Conservation (phyloP, 306 rosid species). For the Cucumis hystrix region DNA sequence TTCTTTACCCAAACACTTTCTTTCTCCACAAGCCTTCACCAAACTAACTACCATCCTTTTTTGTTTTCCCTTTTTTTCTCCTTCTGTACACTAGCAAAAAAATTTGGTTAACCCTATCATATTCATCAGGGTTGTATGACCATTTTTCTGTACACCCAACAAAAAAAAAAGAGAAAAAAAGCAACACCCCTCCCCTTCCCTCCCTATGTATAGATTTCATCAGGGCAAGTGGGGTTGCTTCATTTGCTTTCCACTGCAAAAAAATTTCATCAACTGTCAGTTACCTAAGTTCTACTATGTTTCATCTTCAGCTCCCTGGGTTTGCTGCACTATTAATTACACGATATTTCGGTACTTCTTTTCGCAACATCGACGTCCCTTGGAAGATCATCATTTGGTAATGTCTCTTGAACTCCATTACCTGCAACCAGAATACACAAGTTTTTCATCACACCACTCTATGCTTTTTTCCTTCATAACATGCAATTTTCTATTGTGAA, state of each 20-base stretch:
- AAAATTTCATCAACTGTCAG: background rate
- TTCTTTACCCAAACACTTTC: background rate
- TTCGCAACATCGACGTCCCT: conserved; percentile 44
- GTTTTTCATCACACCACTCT: background rate
- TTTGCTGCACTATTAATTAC: background rate
- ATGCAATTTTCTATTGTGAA: background rate
- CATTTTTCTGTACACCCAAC: conserved; percentile 4
- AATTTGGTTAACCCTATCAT: background rate
- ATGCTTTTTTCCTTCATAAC: background rate
- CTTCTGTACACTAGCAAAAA: conserved; percentile 43
- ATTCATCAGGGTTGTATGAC: background rate
- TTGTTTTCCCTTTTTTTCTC: conserved; percentile 13
- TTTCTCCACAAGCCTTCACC: conserved; percentile 2
- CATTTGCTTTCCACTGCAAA: background rate
- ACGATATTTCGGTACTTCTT: conserved; percentile 28
- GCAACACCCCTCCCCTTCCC: background rate
- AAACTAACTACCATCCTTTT: conserved; percentile 13
- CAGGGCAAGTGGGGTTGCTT: background rate
- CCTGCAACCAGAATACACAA: conserved; percentile 10
- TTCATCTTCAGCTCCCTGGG: background rate
- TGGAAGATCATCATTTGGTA: conserved; percentile 81
- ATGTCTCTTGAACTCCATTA: conserved; percentile 28
- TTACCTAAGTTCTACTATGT: background rate
- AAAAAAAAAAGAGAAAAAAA: background rate
- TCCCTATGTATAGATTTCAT: background rate